Base-by-base conservation (phyloP, 2,329 filamentous ascomycete species). In the Orbilia ellipsospora region DNA sequence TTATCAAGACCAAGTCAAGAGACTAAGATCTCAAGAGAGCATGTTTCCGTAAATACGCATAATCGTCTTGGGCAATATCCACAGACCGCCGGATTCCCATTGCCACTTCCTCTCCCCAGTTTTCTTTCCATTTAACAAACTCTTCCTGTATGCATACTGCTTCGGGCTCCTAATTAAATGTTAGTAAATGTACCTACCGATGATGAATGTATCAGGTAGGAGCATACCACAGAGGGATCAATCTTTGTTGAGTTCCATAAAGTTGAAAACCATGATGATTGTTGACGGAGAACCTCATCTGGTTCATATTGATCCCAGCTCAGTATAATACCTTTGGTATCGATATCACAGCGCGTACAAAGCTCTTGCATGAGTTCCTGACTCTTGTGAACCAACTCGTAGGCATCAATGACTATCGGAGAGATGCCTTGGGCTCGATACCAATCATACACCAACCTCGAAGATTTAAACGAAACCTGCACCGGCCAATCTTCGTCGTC, bases 211-310 rank as follows among this genome's bases (percentile, higher is more conserved):
- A 48, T 48, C 2, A 13, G 26, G 26, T 18, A 26, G 2, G 12
- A 52, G 20, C 50, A 5, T 52, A 52, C 50, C 50, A 52, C 16
- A 7, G 50, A 3, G 15, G 50, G 50, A 52, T 52, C 50, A 12
- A 52, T 52, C 20, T 2, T 23, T 52, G 50, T 52, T 18, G 50
- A 52, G 50, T 52, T 52, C 50, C 50, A 52, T 52, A 52, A 20
- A 26, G 50, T 52, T 7, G n/a, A 52, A 52, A 52, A 26, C 50
- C 50, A 52, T 5, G 50, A 12, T 52, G n/a, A 8, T 18, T 18
- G 10, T 13, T 52, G n/a, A 5, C 16, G 50, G n/a, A 18, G 16
- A 4, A n/a, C 16, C 18, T 52, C 50, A 23, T 20, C 50, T 23
- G n/a, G 50, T 7, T 18, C 13, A 18, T 48, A 48, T 48, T 18